Base-by-base conservation (phyloP, 495 filamentous ascomycete genomes). In the Penicillium longicatenatum region DNA sequence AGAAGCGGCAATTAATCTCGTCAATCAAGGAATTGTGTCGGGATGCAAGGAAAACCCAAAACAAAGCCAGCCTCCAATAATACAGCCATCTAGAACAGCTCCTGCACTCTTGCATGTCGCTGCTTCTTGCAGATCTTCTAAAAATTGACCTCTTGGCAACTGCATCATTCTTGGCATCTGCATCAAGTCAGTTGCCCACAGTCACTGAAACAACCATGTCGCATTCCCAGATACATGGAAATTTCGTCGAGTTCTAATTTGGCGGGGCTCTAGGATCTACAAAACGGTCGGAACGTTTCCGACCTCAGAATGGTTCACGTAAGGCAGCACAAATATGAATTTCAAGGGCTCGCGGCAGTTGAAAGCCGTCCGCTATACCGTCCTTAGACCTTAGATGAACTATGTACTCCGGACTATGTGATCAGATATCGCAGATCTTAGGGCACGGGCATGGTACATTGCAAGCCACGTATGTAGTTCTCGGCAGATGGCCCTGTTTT, bases 31-130 rank as follows among this genome's bases (percentile, higher is more conserved):
- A n/a, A 31, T 22, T n/a, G 45, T 48, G 45, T 29, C 14, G 45
- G 14, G 14, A 48, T 48, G 45, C 45, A 48, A 48, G 45, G 45
- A 48, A 48, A 30, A 48, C 45, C 45, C 45, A 48, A 46, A 48
- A 26, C 21, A 17, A 26, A 16, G 9, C 21, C 44, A 2, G 9
- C 22, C 44, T 12, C 44, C 44, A 46, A 26, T 26, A 14, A 46
- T 12, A 35, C 22, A 21, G n/a, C 8, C 41, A 7, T 44, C 17
- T 46, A 22, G 12, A 19, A 11, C 44, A 11, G 6, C 44, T 46
- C 21, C 21, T 46, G 44, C 21, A 10, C 19, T 14, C 41, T 39
- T 45, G 19, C 19, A 45, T 17, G 10, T 45, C 42, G 4, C 4
- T 45, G 9, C 42, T 22, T 45, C 16, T 21, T 45, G 19, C 42